Evolutionary conservation across 306 rosid species (phyloP), one percentile per base, ranked within the genome.

Genomic region (Boehmeria nivea): DNA sequence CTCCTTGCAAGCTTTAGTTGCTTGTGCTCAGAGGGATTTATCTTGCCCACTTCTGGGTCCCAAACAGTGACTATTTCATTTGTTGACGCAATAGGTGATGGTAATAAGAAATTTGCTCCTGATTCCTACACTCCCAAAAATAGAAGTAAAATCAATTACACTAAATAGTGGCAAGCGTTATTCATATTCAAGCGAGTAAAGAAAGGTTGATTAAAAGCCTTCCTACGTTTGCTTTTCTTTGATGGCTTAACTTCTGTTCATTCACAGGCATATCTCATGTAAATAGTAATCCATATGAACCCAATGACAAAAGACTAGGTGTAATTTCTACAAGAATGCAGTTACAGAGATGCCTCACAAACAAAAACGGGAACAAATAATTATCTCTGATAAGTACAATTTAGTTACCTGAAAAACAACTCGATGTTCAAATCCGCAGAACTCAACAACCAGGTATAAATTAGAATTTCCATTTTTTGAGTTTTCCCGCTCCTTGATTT

Each of bases 1-100:
- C 99, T 87, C 78, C 96, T 82, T 3, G 95, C 95, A 53, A 87
- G 86, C 83, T 87, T 91, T 73, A 91, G 80, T 71, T 87, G 99
- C 81, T 87, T 91, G 78, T 91, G 96, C 77, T 91, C 99, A 20
- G 95, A 91, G 31, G 96, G 99, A 68, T 91, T 87, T 54, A 81
- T 73, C 76, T 77, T 91, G 47, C 95, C 99, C 48, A 87, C 72
- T 70, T 91, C 99, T 12, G 95, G 99, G 71, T 91, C 99, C 96
- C 91, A 87, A 40, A 91, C 87, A 57, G 65, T 87, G 63, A 91
- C 96, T 57, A 91, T 87, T 48, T 84, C 95, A 79, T 91, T 91
- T 60, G 96, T 81, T 24, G 99, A 87, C 62, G 89, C 82, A 57
- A 91, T 75, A 66, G 96, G 95, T 20, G 99, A 80, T 15, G 99